Base-by-base conservation (phyloP, 2,329 filamentous ascomycete species). In the Calonectria ilicicola region DNA sequence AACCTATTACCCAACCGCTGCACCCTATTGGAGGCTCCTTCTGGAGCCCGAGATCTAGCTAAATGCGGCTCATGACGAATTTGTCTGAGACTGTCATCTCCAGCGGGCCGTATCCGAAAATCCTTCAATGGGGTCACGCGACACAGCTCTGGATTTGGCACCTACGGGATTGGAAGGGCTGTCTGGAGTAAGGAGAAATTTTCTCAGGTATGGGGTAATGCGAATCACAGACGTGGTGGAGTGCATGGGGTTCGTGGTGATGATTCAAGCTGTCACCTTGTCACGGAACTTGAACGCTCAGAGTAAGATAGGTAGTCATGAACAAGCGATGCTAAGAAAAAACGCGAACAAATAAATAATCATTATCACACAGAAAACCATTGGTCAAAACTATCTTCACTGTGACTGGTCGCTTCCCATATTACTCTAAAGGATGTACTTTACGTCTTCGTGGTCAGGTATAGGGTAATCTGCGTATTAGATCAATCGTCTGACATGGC, bases 41-140 rank as follows among this genome's bases (percentile, higher is more conserved):
- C 49, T 27, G 21, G 32, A 23, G 53, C 23, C 32, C 21, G 29
- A 38, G 32, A 40, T 60, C 32, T 23, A 26, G 53, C 32, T 60
- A 60, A 23, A 12, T 60, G 53, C 15, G 32, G 32, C 38, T 38
- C 32, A 35, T 27, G 32, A 38, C 53, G 32, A 58, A 40, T 27
- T 26, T 40, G 32, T 60, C 53, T 42, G 32, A 60, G 53, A 60
- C 53, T 35, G 32, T 60, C 53, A 40, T 60, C 53, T 21, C 40
- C 53, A 40, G 53, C 53, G 53, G 53, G 53, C 53, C 53, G 53
- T 12, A 40, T 60, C 21, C 53, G 53, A 60, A 60, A 60, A 60
- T 26, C 53, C 21, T 60, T 60, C 53, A 26, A 35, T 3, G n/a
- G 53, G 32, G 53, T 60, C 53, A 60, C 53, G 53, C 53, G 53